Base-by-base conservation (phyloP, 306 rosid genomes). In the Comarum palustre region DNA sequence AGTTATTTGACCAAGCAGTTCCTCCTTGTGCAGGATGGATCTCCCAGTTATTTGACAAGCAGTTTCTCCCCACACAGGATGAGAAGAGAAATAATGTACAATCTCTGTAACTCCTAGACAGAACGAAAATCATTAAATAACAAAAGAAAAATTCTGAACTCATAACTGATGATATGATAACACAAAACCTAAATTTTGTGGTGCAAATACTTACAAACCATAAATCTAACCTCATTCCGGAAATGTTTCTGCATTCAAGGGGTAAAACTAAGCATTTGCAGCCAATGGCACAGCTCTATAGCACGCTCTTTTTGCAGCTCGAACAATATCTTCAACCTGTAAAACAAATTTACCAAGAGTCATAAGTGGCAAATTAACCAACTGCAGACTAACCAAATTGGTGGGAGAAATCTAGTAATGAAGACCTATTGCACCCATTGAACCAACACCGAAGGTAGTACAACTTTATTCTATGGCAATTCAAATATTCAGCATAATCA, bases 291-390 rank as follows among this genome's bases (percentile, higher is more conserved):
- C 88, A 61, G 96, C 82, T 86, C 97, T 87, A 82, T 88, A 78
- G 87, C 97, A 91, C 2, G 88, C 93, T 85, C 99, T 83, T 91
- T 95, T 95, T 13, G 96, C 97, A 17, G 96, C 97, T 58, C 97
- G 96, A 74, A 95, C 96, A 64, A 95, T 91, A 81, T 95, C 97
- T 75, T 95, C 99, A 69, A 95, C 71, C 99, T 95, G 81, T 72
- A 78, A 69, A 75, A 84, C 51, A 61, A 79, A 72, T 43, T 17
- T 31, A 75, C 6, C 72, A 73, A 65, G 43, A 82, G 31, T 45
- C 4, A 8, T 71, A 31, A 66, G 10, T 38, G 34, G 65, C 51
- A 60, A 59, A 11, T n/a, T 50, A 51, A 48, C 6, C 0, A n/a
- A 47, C 29, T 34, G 16, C 3, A 45, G 50, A 75, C 6, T 48